Base-by-base conservation (phyloP, 345 rosid genomes). In the Leavenworthia alabamica region DNA sequence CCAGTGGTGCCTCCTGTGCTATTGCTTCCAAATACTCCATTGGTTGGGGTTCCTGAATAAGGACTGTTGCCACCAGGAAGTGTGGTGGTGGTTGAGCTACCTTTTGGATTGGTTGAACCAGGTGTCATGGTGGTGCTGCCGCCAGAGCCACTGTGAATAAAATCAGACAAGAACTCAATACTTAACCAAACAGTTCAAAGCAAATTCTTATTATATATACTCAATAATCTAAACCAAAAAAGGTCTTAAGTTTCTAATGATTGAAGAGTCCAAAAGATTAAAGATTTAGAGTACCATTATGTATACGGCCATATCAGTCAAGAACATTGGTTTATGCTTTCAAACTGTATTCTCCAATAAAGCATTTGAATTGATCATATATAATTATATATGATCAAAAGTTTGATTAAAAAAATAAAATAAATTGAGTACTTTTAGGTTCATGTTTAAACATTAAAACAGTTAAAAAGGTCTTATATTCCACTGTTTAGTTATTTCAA, bases 51-150 rank as follows among this genome's bases (percentile, higher is more conserved):
- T 20, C 67, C 58, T 54, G 68, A 37, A 39, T 53, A 72, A 53
- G 72, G 71, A 65, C 63, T 59, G 58, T 60, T 65, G 37, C 68
- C 67, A 37, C 76, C 72, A n/a, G 68, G 71, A 46, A 66, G 37
- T 45, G 76, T 66, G 46, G 63, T 72, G 13, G 72, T 72, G 19
- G 40, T 66, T 54, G 72, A 28, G 68, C 71, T 66, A 2, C 67
- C 53, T 59, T 66, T 72, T 36, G 76, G 72, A 43, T 22, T 66
- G 67, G 26, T 53, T 52, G 72, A 59, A 63, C 71, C 40, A 20
- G 76, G 76, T 51, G 67, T 66, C 41, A 26, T 15, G 0, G 53
- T 66, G 19, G 59, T 72, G 68, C 72, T 46, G 42, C 72, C 66
- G 2, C 67, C 14, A 8, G 71, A 64, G 17, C 70, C 60, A 0